A percentile compares a stretch with the other conserved stretches of the same genome.
phyloP scores from a whole-genome alignment of 495 filamentous ascomycete species.

The Tuber brumale region DNA sequence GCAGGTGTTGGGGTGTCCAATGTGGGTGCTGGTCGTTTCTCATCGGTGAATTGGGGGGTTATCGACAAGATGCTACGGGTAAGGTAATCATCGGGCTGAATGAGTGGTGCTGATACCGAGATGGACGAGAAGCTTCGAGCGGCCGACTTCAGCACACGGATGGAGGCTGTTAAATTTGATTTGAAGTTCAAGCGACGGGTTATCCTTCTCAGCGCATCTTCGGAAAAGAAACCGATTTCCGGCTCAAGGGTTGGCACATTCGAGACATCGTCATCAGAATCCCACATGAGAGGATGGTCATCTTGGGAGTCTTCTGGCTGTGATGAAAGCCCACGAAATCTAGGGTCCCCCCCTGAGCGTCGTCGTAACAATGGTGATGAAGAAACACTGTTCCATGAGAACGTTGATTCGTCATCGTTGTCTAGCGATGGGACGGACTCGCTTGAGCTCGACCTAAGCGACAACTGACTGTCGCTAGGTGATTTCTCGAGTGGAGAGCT shows the following conservation, averaged over 20 bases:
- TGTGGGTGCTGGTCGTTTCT: constrained; percentile 73
- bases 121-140: constrained; percentile 77
- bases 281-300: constrained; percentile 54
- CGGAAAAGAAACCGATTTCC: constrained; percentile 39
- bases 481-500: constrained; percentile 31
- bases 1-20: constrained; percentile 72
- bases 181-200: constrained; percentile 58
- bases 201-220: constrained; percentile 28
- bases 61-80: constrained; percentile 77
- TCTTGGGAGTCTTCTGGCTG: constrained; percentile 51
- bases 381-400: constrained; percentile 39
- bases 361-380: constrained; percentile 30
- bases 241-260: constrained; percentile 38
- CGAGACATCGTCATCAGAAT: constrained; percentile 31
- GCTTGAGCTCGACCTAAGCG: constrained; percentile 52
- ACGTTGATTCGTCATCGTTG: constrained; percentile 45
- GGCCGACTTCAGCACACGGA: constrained; percentile 77
- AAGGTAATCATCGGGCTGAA: constrained; percentile 81
- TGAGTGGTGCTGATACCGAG: constrained; percentile 56
- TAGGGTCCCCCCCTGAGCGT: constrained; percentile 33
- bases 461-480: constrained; percentile 42
- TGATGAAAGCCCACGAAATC: constrained; percentile 44
- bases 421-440: constrained; percentile 60
- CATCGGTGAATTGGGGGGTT: constrained; percentile 75
- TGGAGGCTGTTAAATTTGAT: constrained; percentile 88